phyloP scores from a whole-genome alignment of 2,329 filamentous ascomycete species.

The Fusarium globosum region DNA sequence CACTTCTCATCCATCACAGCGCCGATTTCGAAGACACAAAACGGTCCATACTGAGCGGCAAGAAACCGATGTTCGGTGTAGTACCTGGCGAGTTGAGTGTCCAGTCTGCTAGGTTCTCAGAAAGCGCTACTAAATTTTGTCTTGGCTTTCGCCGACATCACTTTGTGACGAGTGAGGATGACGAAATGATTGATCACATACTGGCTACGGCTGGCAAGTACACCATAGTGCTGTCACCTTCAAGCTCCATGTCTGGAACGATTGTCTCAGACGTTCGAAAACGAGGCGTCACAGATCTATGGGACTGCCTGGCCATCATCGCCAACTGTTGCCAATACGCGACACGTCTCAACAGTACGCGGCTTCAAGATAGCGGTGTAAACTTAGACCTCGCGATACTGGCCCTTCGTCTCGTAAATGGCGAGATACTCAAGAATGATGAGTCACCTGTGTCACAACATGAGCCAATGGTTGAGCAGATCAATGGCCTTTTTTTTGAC shows the following conservation, averaged over 20 bases:
- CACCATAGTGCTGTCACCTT: conserved; percentile 30
- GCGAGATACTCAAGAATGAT: conserved; percentile 50
- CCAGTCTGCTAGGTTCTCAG: conserved; percentile 33
- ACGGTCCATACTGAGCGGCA: background rate
- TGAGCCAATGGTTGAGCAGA: conserved; percentile 12
- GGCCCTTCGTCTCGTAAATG: conserved; percentile 47
- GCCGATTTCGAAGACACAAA: conserved; percentile 35
- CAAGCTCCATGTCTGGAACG: conserved; percentile 42
- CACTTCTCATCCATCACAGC: conserved; percentile 44
- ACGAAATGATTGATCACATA: conserved; percentile 16
- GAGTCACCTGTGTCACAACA: background rate
- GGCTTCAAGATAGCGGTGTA: conserved; percentile 11
- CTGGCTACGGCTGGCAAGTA: conserved; percentile 44
- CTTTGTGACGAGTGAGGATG: background rate
- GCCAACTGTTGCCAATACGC: conserved; percentile 51
- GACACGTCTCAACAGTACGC: conserved; percentile 34
- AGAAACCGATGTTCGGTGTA: conserved; percentile 11
- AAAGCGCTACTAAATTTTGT: conserved; percentile 42
- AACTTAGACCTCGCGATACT: conserved; percentile 46
- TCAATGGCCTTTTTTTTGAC: conserved; percentile 34
- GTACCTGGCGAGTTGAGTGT: conserved; percentile 44
- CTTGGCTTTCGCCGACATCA: conserved; percentile 24
- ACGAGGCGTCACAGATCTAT: conserved; percentile 35
- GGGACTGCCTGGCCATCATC: conserved; percentile 46
- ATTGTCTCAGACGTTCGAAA: conserved; percentile 43